A percentile compares a stretch with the other conserved stretches of the same genome.
These are phyloP conservation scores for Diaporthe velutina DNA, from an alignment of 2,329 filamentous ascomycete species.

Conservation along the genomic window DNA sequence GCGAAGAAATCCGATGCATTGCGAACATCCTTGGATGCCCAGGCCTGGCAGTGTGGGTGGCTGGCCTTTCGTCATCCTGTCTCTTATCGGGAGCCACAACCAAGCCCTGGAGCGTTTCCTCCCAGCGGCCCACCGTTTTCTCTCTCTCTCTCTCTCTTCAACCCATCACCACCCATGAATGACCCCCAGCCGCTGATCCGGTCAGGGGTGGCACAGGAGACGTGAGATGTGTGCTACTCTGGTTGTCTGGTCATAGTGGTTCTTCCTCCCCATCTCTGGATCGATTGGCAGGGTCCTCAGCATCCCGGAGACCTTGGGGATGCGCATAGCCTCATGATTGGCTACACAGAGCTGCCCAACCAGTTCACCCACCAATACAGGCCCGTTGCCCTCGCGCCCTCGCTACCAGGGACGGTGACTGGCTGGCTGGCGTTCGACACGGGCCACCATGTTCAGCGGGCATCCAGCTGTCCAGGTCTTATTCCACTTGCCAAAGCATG, in stretches of 20 bases:
- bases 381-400: constrained; percentile 1
- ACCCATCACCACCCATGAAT: constrained; percentile 2
- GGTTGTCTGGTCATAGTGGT: background rate
- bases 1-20: constrained; percentile 22
- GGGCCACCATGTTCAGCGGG: constrained; percentile 18
- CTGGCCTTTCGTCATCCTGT: constrained; percentile 24
- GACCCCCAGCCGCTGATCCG: constrained; percentile 29
- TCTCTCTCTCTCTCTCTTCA: background rate
- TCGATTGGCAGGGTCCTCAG: constrained; percentile 31
- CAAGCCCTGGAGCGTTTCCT: constrained; percentile 29
- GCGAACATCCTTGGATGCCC: constrained; percentile 22
- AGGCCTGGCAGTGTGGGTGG: constrained; percentile 11
- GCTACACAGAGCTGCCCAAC: background rate
- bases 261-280: constrained; percentile 18
- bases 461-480: background rate
- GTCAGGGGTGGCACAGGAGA: constrained; percentile 28
- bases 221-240: constrained; percentile 15
- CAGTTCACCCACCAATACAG: background rate
- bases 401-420: constrained; percentile 12
- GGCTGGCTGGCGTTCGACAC: constrained; percentile 6
- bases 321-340: constrained; percentile 24
- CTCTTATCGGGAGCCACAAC: constrained; percentile 21
- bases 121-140: constrained; percentile 28
- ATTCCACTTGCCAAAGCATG: constrained; percentile 10
- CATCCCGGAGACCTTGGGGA: constrained; percentile 28